Conservation (phyloP, 2,329 filamentous ascomycete species). For the Alternaria ventricosa region DNA sequence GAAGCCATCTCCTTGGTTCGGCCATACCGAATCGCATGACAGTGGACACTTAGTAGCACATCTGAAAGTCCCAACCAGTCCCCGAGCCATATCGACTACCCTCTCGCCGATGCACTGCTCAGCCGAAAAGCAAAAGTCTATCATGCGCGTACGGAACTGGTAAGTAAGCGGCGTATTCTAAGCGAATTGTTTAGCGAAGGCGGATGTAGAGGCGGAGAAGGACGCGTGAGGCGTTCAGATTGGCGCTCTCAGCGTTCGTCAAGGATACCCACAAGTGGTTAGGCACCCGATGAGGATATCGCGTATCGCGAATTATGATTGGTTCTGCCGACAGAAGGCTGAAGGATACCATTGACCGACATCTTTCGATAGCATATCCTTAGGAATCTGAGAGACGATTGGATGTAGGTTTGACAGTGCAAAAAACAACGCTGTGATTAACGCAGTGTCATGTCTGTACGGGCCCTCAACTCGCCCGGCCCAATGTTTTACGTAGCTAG, state of each 20-base stretch:
- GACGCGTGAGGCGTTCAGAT: constrained; percentile 34
- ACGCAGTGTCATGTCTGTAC: constrained; percentile 25
- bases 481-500: constrained; percentile 2
- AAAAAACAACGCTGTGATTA: constrained; percentile 24
- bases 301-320: constrained; percentile 33
- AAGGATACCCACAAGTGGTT: constrained; percentile 32
- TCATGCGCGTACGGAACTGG: constrained; percentile 24
- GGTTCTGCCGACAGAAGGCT: constrained; percentile 19
- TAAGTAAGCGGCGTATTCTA: constrained; percentile 17
- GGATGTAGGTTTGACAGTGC: constrained; percentile 12
- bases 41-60: constrained; percentile 16
- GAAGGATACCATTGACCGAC: constrained; percentile 13
- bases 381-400: constrained; percentile 32
- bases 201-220: constrained; percentile 14
- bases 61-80: constrained; percentile 7
- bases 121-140: constrained; percentile 26
- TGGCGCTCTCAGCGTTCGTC: constrained; percentile 38
- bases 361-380: constrained; percentile 32
- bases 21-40: constrained; percentile 8
- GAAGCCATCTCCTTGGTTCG: constrained; percentile 13
- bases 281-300: constrained; percentile 29
- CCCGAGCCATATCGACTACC: constrained; percentile 21
- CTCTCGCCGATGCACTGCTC: constrained; percentile 21
- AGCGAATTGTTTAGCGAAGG: constrained; percentile 19
- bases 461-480: constrained; percentile 9